Evolutionary conservation across 208 protist species (phyloP), one percentile per base, ranked within the genome.

Genomic region (Naegleria lovaniensis): DNA sequence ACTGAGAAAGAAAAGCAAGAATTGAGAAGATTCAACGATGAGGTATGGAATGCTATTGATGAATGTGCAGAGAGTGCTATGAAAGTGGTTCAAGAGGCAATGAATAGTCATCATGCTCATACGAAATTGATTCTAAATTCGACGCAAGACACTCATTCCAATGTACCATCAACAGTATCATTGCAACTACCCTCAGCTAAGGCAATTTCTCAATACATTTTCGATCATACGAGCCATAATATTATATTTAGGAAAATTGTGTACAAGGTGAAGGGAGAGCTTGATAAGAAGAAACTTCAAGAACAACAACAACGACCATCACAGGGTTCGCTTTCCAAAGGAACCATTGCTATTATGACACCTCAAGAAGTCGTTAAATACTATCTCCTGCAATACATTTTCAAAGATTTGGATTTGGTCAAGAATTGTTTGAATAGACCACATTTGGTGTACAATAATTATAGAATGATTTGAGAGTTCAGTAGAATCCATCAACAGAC

Each of bases 1-100:
- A 84, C 75, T n/a, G 75, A 83, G 33, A n/a, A 39, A 36, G 75
- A 83, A 83, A n/a, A 83, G 11, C n/a, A 83, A 40, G 75, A n/a
- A 40, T 39, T 83, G n/a, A 83, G 75, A 83, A 0, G 75, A n/a
- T 83, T 83, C 33, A 83, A 83, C 11, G 75, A 83, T 39, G 16
- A 83, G 4, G n/a, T 83, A 13, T 83, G 19, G 75, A 83, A 83
- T n/a, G 75, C 75, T 13, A 39, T 83, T n/a, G 33, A n/a, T 40
- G 75, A 83, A 15, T 40, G n/a, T 40, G 75, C n/a, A 5, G 33
- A 83, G 29, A 83, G 29, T 38, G 13, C 75, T 13, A 1, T 83
- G 4, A n/a, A 83, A 83, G 13, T 83, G 1, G 13, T 39, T 11
- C 25, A 83, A 67, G 11, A 29, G 11, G 55, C 55, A 67, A 67